phyloP scores from a whole-genome alignment of 208 protist genomes.

The Balamuthia mandrillaris region DNA sequence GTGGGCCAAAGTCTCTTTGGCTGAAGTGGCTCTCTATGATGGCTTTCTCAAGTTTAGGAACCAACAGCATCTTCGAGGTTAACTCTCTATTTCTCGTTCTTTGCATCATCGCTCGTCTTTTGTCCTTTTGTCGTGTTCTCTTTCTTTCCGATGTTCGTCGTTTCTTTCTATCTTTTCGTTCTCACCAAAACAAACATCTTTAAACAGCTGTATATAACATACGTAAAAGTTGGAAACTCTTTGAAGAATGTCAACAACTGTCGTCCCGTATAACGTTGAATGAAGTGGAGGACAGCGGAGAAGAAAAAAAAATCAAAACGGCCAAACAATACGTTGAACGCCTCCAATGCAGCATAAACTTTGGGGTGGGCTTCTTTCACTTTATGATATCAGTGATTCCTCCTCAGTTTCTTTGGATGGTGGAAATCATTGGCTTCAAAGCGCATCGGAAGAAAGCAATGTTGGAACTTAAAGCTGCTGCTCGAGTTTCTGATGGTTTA shows the following conservation, averaged over 20 bases:
- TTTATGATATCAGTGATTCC: conserved; percentile 24
- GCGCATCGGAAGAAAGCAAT: neutral
- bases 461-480: neutral
- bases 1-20: neutral
- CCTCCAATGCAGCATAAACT: neutral
- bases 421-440: conserved; percentile 11
- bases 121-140: neutral
- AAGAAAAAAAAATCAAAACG: no score
- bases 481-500: neutral
- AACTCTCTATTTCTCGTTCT: neutral
- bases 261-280: no score
- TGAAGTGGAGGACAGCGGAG: no score
- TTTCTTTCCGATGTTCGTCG: no score
- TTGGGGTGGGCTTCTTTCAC: conserved; percentile 14
- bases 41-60: conserved; percentile 1
- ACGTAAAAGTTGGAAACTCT: conserved; percentile 13
- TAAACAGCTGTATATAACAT: neutral
- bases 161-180: no score
- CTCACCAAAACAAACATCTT: no score
- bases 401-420: neutral
- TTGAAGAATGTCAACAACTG: neutral
- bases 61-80: neutral
- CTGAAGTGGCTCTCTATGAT: neutral
- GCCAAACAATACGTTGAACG: neutral
- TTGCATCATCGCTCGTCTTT: neutral